These are phyloP conservation scores for Zygosaccharomyces pseudobailii DNA, from an alignment of 1,139 yeast species.

Conservation along the genomic window DNA sequence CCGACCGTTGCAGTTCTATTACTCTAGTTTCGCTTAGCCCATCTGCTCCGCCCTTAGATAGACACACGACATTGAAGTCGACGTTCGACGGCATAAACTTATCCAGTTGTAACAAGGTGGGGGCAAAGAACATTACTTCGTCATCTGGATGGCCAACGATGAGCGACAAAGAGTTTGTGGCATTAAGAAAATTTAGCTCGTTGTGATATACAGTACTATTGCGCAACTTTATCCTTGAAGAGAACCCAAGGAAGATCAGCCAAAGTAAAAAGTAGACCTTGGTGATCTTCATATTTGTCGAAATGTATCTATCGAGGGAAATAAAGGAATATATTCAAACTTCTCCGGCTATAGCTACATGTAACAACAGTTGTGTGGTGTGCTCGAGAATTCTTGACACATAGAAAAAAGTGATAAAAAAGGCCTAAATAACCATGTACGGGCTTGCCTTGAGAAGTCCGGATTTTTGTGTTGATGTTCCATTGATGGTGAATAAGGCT, in stretches of 20 bases:
- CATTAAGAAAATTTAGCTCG: conserved; percentile 6
- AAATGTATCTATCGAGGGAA: background rate
- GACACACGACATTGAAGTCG: conserved; percentile 55
- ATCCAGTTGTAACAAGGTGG: conserved; percentile 42
- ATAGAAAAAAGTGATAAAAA: background rate
- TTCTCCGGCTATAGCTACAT: background rate
- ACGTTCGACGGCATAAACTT: conserved; percentile 10
- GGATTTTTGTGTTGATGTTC: background rate
- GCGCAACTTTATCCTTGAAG: conserved; percentile 7
- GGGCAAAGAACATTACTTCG: conserved; percentile 96
- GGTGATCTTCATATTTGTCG: conserved; percentile 7
- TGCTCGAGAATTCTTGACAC: conserved; percentile 2
- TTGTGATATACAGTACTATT: conserved; percentile 4
- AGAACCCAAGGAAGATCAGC: conserved; percentile 15
- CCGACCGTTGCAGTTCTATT: conserved; percentile 55
- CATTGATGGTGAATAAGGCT: no score
- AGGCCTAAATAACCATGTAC: background rate
- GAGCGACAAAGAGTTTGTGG: conserved; percentile 37
- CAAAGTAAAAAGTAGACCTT: conserved; percentile 15
- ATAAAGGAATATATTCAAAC: background rate
- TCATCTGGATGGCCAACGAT: conserved; percentile 97
- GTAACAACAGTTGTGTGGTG: no score
- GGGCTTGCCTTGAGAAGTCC: background rate
- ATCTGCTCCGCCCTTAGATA: conserved; percentile 73
- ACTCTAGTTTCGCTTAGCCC: conserved; percentile 63